These are phyloP conservation scores for Viridothelium virens DNA, from an alignment of 495 filamentous ascomycete species.

Conservation along the genomic window DNA sequence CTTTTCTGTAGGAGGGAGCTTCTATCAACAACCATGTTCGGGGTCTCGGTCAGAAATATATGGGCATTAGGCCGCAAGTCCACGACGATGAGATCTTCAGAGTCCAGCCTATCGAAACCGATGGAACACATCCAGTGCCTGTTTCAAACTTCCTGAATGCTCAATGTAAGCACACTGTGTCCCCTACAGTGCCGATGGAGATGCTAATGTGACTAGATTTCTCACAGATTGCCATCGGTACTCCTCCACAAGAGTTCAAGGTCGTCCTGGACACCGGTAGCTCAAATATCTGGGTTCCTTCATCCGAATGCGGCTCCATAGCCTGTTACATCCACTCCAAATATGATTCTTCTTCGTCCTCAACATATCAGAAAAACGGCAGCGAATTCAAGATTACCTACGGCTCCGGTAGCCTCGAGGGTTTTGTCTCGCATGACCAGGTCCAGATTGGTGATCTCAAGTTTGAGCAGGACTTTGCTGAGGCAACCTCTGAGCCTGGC, in stretches of 20 bases:
- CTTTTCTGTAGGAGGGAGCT: constrained; percentile 50
- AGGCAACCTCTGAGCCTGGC: constrained; percentile 89
- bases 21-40: constrained; percentile 74
- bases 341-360: constrained; percentile 87
- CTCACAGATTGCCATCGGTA: constrained; percentile 89
- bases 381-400: constrained; percentile 89
- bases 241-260: constrained; percentile 91
- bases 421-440: constrained; percentile 83
- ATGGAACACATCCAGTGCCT: constrained; percentile 73
- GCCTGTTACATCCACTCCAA: constrained; percentile 96
- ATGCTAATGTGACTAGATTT: constrained; percentile 56
- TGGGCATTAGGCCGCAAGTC: constrained; percentile 67
- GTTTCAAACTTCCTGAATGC: constrained; percentile 98
- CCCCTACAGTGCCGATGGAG: constrained; percentile 5
- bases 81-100: constrained; percentile 71
- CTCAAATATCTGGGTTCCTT: constrained; percentile 99
- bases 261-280: constrained; percentile 97
- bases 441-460: constrained; percentile 82
- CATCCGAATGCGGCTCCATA: constrained; percentile 81
- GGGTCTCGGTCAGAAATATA: constrained; percentile 84
- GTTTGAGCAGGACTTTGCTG: constrained; percentile 85
- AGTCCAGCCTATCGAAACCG: constrained; percentile 42
- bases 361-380: constrained; percentile 90
- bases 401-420: constrained; percentile 88
- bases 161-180: constrained; percentile 65